Conservation (phyloP, 176 grass and related monocot genomes). For the Pontederia paniculata region DNA sequence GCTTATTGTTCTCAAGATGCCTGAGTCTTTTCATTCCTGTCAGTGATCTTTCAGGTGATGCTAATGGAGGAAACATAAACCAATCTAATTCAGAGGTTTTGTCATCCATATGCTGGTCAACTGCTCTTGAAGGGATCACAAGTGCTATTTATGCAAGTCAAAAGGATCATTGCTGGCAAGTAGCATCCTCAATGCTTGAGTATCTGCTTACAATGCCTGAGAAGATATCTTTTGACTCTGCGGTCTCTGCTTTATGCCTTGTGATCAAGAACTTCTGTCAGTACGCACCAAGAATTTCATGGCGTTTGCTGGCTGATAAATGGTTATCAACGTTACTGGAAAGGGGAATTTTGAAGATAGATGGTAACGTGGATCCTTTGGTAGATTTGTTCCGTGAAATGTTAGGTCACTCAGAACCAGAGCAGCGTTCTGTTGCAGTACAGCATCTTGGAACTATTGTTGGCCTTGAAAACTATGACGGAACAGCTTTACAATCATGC, state of each 20-base stretch:
- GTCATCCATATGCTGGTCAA: conserved; percentile 46
- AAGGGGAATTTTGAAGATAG: conserved; percentile 29
- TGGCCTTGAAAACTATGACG: conserved; percentile 29
- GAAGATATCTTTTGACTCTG: conserved; percentile 34
- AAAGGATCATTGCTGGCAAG: conserved; percentile 73
- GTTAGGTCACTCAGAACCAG: conserved; percentile 92
- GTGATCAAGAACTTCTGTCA: conserved; percentile 46
- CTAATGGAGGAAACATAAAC: background rate
- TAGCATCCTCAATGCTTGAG: conserved; percentile 64
- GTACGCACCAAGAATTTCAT: conserved; percentile 81
- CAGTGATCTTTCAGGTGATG: conserved; percentile 10
- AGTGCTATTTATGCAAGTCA: conserved; percentile 50
- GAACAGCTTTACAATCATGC: conserved; percentile 20
- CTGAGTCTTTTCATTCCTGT: conserved; percentile 30
- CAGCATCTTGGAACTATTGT: conserved; percentile 69
- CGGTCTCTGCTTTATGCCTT: conserved; percentile 37
- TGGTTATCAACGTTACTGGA: conserved; percentile 57
- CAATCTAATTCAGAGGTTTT: conserved; percentile 14
- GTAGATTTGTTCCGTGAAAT: conserved; percentile 60
- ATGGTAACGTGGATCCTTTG: conserved; percentile 35
- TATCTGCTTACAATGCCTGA: conserved; percentile 52
- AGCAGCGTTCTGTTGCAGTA: conserved; percentile 68
- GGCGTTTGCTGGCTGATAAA: conserved; percentile 80
- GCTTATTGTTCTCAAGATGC: conserved; percentile 43
- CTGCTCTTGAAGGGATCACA: conserved; percentile 49